Evolutionary conservation across 352 stramenopile genomes (phyloP).

Genomic region (Peronospora destructor): DNA sequence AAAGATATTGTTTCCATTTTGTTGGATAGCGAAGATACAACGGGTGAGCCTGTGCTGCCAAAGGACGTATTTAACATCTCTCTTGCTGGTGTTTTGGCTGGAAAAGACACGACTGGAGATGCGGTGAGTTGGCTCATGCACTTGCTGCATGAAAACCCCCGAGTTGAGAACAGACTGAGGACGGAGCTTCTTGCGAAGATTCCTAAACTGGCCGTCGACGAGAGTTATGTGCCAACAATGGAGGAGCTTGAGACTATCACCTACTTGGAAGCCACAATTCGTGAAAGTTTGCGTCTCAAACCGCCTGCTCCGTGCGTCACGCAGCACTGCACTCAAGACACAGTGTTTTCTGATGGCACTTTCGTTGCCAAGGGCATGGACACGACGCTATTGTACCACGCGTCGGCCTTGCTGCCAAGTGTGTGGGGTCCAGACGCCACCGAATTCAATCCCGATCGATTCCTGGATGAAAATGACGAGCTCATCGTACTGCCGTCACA

Average conservation of each 20-base stretch:
- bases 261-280: constrained; percentile 39
- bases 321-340: constrained; percentile 35
- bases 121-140: constrained; percentile 53
- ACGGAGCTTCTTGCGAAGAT: constrained; percentile 23
- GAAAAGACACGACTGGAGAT: constrained; percentile 53
- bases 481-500: constrained; percentile 21
- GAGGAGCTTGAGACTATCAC: constrained; percentile 26
- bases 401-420: constrained; percentile 27
- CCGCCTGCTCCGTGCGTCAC: constrained; percentile 37
- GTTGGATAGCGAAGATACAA: constrained; percentile 25
- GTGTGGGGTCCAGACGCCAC: constrained; percentile 40
- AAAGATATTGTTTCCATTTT: constrained; percentile 39
- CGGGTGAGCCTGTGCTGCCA: constrained; percentile 16
- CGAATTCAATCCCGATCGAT: constrained; percentile 41
- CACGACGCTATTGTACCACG: constrained; percentile 37
- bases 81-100: constrained; percentile 54
- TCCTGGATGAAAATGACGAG: constrained; percentile 29
- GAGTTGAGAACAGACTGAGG: constrained; percentile 33
- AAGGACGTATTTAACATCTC: constrained; percentile 56
- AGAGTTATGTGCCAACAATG: constrained; percentile 29
- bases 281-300: constrained; percentile 43
- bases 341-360: constrained; percentile 44
- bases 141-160: constrained; percentile 40
- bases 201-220: constrained; percentile 17
- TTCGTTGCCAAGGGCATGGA: constrained; percentile 32